phyloP scores from a whole-genome alignment of 2,329 filamentous ascomycete genomes.

The Colletotrichum simmondsii region DNA sequence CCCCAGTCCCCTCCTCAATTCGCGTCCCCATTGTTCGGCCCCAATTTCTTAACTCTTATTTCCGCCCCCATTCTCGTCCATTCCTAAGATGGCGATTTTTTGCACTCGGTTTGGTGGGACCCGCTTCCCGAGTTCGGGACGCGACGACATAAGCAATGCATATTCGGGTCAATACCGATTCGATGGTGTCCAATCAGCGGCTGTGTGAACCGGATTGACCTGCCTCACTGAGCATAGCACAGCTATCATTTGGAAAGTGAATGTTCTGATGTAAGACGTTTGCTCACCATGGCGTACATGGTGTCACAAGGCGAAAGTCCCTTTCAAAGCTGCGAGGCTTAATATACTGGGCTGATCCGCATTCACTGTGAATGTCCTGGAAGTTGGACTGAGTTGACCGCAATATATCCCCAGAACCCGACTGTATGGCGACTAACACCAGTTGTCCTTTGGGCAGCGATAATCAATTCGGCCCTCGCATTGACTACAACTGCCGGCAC shows the following conservation, averaged over 20 bases:
- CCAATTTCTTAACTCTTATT: not conserved
- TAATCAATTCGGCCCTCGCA: not conserved
- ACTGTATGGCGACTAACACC: not conserved
- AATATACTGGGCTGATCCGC: not conserved
- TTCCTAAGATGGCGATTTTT: not conserved
- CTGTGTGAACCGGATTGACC: not conserved
- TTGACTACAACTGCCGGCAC: slow-evolving; percentile 7
- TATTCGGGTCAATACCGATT: not conserved
- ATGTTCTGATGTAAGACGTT: not conserved
- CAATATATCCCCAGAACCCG: not conserved
- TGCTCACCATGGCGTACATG: not conserved
- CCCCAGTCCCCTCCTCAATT: not conserved
- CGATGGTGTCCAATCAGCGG: not conserved
- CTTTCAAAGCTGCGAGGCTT: not conserved
- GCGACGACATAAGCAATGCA: not conserved
- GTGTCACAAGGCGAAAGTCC: not conserved
- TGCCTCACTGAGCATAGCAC: not conserved
- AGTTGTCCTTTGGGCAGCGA: slow-evolving; percentile 1
- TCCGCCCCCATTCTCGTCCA: too few relatives aligned
- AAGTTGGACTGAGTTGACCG: not conserved
- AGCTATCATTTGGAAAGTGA: not conserved
- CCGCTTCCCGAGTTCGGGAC: not conserved
- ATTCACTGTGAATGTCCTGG: not conserved
- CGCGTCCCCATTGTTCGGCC: not conserved
- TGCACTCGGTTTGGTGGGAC: not conserved